Conservation (phyloP, 176 grass and related monocot genomes). For the Lolium multiflorum region DNA sequence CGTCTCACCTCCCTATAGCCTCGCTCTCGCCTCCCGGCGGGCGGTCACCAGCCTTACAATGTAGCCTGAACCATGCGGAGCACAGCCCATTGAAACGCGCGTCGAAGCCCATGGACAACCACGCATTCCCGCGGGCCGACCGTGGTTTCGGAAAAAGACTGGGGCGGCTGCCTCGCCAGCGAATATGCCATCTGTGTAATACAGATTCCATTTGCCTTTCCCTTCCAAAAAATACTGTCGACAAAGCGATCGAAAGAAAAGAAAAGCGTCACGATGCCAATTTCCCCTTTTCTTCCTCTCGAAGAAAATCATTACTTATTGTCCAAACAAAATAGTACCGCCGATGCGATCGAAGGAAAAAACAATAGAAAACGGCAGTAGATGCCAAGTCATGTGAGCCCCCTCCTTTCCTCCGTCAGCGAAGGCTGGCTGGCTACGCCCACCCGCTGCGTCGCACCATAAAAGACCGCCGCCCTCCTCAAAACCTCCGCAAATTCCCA, state of each 20-base stretch:
- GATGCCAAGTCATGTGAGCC: background rate
- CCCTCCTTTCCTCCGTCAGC: background rate
- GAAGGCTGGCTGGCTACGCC: background rate
- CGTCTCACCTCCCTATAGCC: no score
- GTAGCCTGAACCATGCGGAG: no score
- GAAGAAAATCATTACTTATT: background rate
- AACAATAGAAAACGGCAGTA: background rate
- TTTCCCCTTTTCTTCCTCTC: background rate
- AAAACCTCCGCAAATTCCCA: conserved; percentile 27
- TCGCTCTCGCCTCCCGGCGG: no score
- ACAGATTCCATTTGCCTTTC: background rate
- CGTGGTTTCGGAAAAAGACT: no score
- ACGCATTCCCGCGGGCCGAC: background rate
- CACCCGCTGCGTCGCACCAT: background rate
- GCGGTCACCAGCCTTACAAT: no score
- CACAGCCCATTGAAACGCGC: no score
- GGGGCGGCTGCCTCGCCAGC: background rate
- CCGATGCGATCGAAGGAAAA: background rate
- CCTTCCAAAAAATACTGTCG: background rate
- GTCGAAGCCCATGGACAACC: no score
- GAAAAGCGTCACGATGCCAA: background rate
- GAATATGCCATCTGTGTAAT: background rate
- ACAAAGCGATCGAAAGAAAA: no score
- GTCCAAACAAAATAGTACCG: background rate
- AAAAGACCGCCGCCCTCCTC: background rate